Percentiles rank a stretch among this genome's conserved stretches.
Conservation (phyloP, 495 filamentous ascomycete species). For the Clohesyomyces aquaticus region DNA sequence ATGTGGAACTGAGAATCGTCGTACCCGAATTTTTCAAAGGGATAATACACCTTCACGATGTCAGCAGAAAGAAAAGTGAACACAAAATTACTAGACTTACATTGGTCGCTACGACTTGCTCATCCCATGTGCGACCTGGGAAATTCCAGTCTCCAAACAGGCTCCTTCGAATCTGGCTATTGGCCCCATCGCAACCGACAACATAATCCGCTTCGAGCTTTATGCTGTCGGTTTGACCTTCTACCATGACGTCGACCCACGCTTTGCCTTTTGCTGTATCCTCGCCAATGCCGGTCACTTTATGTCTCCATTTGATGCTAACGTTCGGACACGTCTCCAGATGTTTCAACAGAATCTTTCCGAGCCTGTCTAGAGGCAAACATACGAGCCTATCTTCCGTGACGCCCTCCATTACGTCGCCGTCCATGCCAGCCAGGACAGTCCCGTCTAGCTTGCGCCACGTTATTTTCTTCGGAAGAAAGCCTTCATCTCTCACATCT, state of each 20-base stretch:
- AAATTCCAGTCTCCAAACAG: conserved; percentile 59
- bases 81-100: conserved; percentile 43
- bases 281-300: neutral
- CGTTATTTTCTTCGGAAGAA: conserved; percentile 53
- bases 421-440: conserved; percentile 45
- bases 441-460: conserved; percentile 56
- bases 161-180: conserved; percentile 55
- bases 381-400: conserved; percentile 50
- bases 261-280: neutral
- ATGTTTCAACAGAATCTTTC: conserved; percentile 54
- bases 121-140: conserved; percentile 61
- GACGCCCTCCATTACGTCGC: conserved; percentile 39
- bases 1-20: conserved; percentile 61
- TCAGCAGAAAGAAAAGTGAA: conserved; percentile 40
- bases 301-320: neutral
- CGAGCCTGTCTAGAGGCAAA: conserved; percentile 52
- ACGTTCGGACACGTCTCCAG: conserved; percentile 46
- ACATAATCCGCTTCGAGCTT: conserved; percentile 60
- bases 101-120: conserved; percentile 64
- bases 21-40: conserved; percentile 57
- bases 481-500: conserved; percentile 53
- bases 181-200: conserved; percentile 62
- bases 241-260: conserved; percentile 25
- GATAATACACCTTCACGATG: conserved; percentile 21
- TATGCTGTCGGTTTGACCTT: conserved; percentile 54